Evolutionary conservation across 345 rosid genomes (phyloP).

Genomic region (Gossypium sturtianum): DNA sequence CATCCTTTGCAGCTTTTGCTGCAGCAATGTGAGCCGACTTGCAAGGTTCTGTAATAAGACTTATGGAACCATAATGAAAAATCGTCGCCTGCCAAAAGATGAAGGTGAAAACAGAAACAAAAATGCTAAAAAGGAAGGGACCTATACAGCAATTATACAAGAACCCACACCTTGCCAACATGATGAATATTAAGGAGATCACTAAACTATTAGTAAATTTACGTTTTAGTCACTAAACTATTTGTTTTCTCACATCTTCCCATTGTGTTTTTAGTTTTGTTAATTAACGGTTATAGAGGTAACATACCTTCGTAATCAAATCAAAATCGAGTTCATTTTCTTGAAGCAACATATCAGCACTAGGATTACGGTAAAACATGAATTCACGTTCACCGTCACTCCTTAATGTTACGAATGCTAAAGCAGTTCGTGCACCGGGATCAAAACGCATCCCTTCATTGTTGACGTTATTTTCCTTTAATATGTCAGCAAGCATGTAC

Average conservation of each 20-base stretch:
- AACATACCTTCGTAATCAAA: slow-evolving; percentile 68
- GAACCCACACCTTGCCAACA: not conserved
- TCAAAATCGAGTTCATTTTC: slow-evolving; percentile 80
- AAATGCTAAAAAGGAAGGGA: not conserved
- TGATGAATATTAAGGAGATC: not conserved
- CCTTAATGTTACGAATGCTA: slow-evolving; percentile 87
- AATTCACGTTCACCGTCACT: slow-evolving; percentile 92
- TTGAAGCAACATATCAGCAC: slow-evolving; percentile 90
- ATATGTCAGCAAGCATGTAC: slow-evolving; percentile 80
- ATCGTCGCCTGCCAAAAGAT: slow-evolving; percentile 69
- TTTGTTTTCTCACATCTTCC: not conserved
- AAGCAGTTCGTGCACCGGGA: slow-evolving; percentile 88
- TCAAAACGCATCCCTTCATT: slow-evolving; percentile 81
- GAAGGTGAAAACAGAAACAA: not conserved
- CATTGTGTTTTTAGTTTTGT: not conserved
- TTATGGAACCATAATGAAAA: slow-evolving; percentile 91
- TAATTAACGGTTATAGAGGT: not conserved
- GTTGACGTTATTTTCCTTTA: slow-evolving; percentile 85
- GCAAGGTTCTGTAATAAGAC: slow-evolving; percentile 96
- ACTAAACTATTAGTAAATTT: too few relatives aligned
- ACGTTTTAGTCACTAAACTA: not conserved
- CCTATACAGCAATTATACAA: not conserved
- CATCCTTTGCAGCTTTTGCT: slow-evolving; percentile 85
- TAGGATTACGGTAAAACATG: slow-evolving; percentile 97
- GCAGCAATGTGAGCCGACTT: slow-evolving; percentile 94